Percentiles rank a stretch among this genome's conserved stretches.
Evolutionary conservation across 257 asterid genomes (phyloP).

Genomic region (Jaltomata sinuosa): DNA sequence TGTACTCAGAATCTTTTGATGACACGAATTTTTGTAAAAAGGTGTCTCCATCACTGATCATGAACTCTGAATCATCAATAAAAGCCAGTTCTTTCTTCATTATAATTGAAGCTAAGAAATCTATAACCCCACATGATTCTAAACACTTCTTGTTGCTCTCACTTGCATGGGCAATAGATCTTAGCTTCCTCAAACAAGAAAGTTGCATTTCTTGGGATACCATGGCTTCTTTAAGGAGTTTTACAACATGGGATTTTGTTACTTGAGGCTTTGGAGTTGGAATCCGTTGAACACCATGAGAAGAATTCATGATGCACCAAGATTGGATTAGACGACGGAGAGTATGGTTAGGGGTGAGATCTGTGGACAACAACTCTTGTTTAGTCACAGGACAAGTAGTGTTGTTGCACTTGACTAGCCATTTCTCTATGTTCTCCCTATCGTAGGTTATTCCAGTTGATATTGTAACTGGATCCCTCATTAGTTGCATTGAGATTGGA

Average conservation of each 20-base stretch:
- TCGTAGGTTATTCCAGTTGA: constrained; percentile 73
- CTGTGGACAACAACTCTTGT: constrained; percentile 20
- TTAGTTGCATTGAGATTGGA: constrained; percentile 74
- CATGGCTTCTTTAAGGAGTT: constrained; percentile 35
- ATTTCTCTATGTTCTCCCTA: constrained; percentile 49
- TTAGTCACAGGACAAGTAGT: constrained; percentile 54
- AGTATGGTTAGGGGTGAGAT: constrained; percentile 67
- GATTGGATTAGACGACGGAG: constrained; percentile 60
- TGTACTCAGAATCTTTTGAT: neutral
- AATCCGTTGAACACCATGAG: constrained; percentile 30
- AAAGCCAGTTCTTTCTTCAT: neutral
- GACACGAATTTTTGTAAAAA: neutral
- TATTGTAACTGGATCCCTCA: constrained; percentile 67
- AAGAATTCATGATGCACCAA: constrained; percentile 58
- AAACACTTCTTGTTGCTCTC: constrained; percentile 19
- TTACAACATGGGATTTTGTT: constrained; percentile 29
- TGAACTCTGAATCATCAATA: neutral
- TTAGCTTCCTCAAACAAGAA: constrained; percentile 26
- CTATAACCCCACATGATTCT: constrained; percentile 28
- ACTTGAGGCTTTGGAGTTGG: constrained; percentile 52
- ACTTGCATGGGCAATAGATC: constrained; percentile 28
- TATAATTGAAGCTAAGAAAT: constrained; percentile 27
- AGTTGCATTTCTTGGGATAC: constrained; percentile 11
- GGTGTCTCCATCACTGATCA: neutral
- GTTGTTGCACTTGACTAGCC: constrained; percentile 41